phyloP scores from a whole-genome alignment of 2,329 filamentous ascomycete genomes.

The Colletotrichum caudatum region DNA sequence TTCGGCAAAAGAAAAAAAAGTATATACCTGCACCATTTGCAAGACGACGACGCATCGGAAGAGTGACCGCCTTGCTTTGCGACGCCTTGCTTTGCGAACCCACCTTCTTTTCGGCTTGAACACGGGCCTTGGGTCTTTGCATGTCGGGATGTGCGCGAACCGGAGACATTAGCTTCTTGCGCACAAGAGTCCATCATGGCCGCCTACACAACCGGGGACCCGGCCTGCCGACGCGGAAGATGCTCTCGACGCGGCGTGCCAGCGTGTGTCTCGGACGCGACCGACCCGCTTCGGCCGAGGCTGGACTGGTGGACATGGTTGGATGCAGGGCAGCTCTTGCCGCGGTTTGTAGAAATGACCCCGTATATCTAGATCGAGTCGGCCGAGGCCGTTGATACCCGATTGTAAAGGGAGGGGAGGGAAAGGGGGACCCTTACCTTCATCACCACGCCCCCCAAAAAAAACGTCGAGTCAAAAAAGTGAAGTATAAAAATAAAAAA shows the following conservation, averaged over 20 bases:
- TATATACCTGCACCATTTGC: slow-evolving; percentile 29
- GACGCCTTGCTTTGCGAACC: not conserved
- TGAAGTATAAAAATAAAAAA: too few relatives aligned
- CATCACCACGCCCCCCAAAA: not conserved
- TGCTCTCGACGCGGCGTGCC: not conserved
- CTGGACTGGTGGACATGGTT: not conserved
- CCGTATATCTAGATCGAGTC: not conserved
- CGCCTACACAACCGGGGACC: not conserved
- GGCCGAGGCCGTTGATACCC: slow-evolving; percentile 34
- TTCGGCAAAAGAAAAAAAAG: slow-evolving; percentile 24
- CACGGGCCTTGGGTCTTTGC: not conserved
- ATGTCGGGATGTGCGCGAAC: not conserved
- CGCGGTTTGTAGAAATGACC: not conserved
- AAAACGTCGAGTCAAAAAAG: not conserved
- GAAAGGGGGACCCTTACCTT: not conserved
- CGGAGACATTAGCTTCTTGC: not conserved
- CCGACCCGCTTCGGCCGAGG: not conserved
- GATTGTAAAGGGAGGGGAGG: slow-evolving; percentile 15
- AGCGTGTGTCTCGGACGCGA: not conserved
- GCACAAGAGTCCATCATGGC: not conserved
- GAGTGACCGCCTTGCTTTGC: not conserved
- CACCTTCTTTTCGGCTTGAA: not conserved
- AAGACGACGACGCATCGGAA: not conserved
- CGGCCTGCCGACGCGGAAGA: not conserved
- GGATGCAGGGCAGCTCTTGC: not conserved